Conservation (phyloP, 495 filamentous ascomycete species). For the Neurospora sp. region DNA sequence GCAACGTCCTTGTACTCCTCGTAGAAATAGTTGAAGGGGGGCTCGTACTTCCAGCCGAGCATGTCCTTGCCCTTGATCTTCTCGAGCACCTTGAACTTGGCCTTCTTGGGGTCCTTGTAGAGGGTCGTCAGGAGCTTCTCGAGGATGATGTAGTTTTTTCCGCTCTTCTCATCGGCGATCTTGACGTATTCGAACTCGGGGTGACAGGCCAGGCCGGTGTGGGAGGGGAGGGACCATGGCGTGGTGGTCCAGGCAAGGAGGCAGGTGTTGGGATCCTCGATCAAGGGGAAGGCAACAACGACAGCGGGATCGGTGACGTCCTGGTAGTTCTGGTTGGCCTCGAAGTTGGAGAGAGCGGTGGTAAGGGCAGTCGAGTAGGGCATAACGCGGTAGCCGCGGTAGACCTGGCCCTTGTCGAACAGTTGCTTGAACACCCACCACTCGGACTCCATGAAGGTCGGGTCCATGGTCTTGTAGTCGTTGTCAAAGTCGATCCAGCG, state of each 20-base stretch:
- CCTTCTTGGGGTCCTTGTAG: constrained; percentile 97
- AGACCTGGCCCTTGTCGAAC: constrained; percentile 79
- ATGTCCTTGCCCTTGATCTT: constrained; percentile 79
- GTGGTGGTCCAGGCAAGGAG: constrained; percentile 92
- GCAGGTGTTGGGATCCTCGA: constrained; percentile 63
- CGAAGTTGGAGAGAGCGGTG: constrained; percentile 87
- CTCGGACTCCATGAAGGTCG: constrained; percentile 87
- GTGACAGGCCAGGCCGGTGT: constrained; percentile 70
- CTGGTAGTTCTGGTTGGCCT: constrained; percentile 90
- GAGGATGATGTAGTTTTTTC: constrained; percentile 79
- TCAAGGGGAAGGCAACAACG: constrained; percentile 77
- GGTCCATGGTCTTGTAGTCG: constrained; percentile 97
- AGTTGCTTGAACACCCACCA: constrained; percentile 97
- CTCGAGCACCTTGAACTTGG: constrained; percentile 80
- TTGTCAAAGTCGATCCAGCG: constrained; percentile 99
- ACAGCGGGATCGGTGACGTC: constrained; percentile 89
- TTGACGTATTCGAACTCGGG: constrained; percentile 93
- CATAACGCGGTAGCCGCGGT: constrained; percentile 85
- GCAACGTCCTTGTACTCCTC: constrained; percentile 94
- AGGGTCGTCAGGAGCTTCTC: constrained; percentile 76
- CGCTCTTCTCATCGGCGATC: constrained; percentile 70
- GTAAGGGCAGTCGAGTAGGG: constrained; percentile 88
- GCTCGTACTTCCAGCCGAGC: constrained; percentile 86
- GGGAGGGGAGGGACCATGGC: constrained; percentile 88
- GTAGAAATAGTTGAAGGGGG: constrained; percentile 88